A percentile compares a stretch with the other conserved stretches of the same genome.
Evolutionary conservation across 495 filamentous ascomycete species (phyloP).

Genomic region (Lindgomyces ingoldianus): DNA sequence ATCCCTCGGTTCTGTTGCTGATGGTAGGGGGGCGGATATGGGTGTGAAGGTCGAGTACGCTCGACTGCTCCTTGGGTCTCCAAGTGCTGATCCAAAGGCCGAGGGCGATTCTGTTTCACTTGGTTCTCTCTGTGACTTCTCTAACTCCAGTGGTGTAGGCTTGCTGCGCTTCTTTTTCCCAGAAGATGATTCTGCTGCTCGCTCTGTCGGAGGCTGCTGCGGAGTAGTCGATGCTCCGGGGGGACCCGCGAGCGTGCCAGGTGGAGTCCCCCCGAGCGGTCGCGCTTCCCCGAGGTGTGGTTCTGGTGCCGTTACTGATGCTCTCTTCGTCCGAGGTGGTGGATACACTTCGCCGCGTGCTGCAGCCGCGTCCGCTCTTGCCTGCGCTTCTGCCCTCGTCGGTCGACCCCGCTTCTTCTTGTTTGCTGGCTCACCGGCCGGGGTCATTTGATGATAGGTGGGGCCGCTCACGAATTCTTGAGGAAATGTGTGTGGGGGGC

Average conservation of each 20-base stretch:
- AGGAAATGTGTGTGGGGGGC: constrained; percentile 34
- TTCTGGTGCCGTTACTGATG: constrained; percentile 19
- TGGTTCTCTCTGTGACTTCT: constrained; percentile 20
- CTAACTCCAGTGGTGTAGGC: constrained; percentile 32
- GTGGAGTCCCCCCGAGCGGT: constrained; percentile 15
- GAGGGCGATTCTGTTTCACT: constrained; percentile 31
- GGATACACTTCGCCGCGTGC: constrained; percentile 32
- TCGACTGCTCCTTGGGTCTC: constrained; percentile 17
- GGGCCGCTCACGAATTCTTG: constrained; percentile 29
- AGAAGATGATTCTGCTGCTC: constrained; percentile 30
- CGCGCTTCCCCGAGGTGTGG: constrained; percentile 18
- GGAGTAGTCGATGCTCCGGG: constrained; percentile 12
- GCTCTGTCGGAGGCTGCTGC: constrained; percentile 23
- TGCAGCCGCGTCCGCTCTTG: constrained; percentile 36
- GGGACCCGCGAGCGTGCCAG: constrained; percentile 4
- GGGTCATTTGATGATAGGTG: constrained; percentile 20
- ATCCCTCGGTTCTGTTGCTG: constrained; percentile 30
- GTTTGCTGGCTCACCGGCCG: constrained; percentile 38
- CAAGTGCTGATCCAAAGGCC: constrained; percentile 20
- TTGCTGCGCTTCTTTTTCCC: constrained; percentile 35
- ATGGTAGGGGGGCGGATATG: constrained; percentile 32
- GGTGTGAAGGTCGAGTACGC: constrained; percentile 36
- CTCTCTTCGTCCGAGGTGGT: constrained; percentile 27
- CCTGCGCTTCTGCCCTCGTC: constrained; percentile 44
- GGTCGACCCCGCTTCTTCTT: constrained; percentile 58